Conservation (phyloP, 2,329 filamentous ascomycete genomes). For the Diaporthe batatas region DNA sequence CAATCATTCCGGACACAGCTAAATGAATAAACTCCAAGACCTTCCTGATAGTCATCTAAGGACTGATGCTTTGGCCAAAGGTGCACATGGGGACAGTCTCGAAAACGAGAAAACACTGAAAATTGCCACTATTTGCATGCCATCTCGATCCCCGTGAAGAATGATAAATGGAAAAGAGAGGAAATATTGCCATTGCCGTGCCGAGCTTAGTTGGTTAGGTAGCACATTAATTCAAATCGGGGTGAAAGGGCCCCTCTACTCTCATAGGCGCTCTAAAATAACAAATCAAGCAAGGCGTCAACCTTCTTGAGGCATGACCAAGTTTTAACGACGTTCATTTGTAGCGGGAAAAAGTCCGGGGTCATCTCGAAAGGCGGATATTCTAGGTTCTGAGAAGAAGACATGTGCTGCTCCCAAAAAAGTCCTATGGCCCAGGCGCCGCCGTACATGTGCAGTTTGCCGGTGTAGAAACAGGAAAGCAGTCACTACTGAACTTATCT, state of each 20-base stretch:
- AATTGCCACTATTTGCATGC: neutral
- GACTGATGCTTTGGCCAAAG: neutral
- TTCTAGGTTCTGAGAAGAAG: neutral
- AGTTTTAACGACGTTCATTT: neutral
- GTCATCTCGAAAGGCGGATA: neutral
- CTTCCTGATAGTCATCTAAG: too few relatives aligned
- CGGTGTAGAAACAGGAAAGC: neutral
- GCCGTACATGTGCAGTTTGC: too few relatives aligned
- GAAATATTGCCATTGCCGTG: too few relatives aligned
- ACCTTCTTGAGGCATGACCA: neutral
- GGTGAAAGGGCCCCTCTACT: too few relatives aligned
- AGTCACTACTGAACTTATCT: neutral
- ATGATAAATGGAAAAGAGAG: too few relatives aligned
- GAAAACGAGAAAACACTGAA: neutral
- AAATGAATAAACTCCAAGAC: neutral
- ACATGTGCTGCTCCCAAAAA: neutral
- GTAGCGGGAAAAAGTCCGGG: neutral
- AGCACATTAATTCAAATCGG: too few relatives aligned
- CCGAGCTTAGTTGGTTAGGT: too few relatives aligned
- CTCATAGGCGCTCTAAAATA: neutral
- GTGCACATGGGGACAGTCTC: too few relatives aligned
- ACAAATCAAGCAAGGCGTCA: neutral
- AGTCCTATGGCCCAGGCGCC: neutral
- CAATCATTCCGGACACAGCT: neutral
- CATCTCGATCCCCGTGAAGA: too few relatives aligned